Base-by-base conservation (phyloP, 495 filamentous ascomycete genomes). In the Venustampulla echinocandica region DNA sequence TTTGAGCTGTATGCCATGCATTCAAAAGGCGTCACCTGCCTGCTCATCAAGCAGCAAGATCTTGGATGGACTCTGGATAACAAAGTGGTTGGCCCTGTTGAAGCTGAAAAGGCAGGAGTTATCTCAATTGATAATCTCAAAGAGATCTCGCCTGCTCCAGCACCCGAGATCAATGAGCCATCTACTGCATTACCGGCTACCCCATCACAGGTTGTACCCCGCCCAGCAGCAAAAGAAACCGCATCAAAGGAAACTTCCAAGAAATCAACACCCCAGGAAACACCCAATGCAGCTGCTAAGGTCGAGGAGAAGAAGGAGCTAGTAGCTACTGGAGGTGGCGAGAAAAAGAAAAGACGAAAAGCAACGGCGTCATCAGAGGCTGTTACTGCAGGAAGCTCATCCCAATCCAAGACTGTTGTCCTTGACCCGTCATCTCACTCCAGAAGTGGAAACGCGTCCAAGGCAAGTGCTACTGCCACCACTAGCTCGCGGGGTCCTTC, bases 1-100 rank as follows among this genome's bases (percentile, higher is more conserved):
- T 96, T 97, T 54, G 93, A 97, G 68, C 76, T 99, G 6, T 99
- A 97, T 63, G 84, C 86, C 17, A 93, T 95, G 82, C 90, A 99
- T 63, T 94, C 92, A 6, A 92, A 87, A 62, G 93, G 93, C 49
- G 88, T 96, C 33, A 88, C 87, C 1, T 87, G 84, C 57, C 55
- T 96, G 23, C 80, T 74, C 56, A 77, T 99, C 56, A 90, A 82
- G 61, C 84, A 85, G 61, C 77, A 81, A 37, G 90, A 96, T 63
- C 66, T 99, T 44, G 92, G 93, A 3, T 96, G 87, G 89, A 80
- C 76, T 46, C 67, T 75, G 27, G 87, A 97, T 25, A 88, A 84
- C 63, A 92, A 89, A 63, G 84, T 89, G 43, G 68, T 95, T 30
- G 63, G 78, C 46, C 69, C 83, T 1, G 70, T 88, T 15, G 80